Base-by-base conservation (phyloP, 2,329 filamentous ascomycete species). In the Anthostomella pinea region DNA sequence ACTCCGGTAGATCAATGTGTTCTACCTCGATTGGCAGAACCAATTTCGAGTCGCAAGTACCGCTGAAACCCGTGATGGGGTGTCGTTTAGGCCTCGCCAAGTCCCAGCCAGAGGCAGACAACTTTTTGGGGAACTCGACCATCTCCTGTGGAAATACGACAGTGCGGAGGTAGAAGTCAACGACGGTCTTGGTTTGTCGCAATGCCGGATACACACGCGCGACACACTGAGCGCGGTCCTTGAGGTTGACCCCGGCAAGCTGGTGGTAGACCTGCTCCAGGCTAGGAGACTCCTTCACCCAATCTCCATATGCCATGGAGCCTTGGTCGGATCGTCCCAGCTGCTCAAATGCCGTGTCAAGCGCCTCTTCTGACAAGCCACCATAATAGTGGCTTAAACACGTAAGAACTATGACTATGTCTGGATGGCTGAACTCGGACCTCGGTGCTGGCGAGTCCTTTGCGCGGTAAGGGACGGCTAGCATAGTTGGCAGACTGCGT, bases 51-150 rank as follows among this genome's bases (percentile, higher is more conserved):
- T 87, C 83, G 16, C 79, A 82, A 0, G 83, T 88, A 0, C 83
- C 83, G 36, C 79, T 85, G 50, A 88, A 88, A 0, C 83, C 84
- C 0, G 77, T 81, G 0, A 72, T 79, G 0, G 70, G 66, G 14
- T 76, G 60, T 0, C 13, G 5, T 36, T 72, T 80, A 4, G 30
- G 30, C 23, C 62, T 53, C 1, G 64, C 77, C 13, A 87, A 61
- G 41, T 87, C 81, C 83, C 82, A 87, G 0, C 80, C 82, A 0
- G 81, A 86, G 0, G 78, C 70, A 0, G 76, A 79, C 0, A 87
- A 58, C 41, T 85, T 87, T 7, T 68, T 37, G 0, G 74, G 72
- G 30, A 85, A 87, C 39, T 85, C 75, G 15, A 72, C 79, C 42
- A 77, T 70, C 15, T 81, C 73, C 20, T 69, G 77, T 0, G 79